Evolutionary conservation across 352 stramenopile species (phyloP), one percentile per base, ranked within the genome.

Genomic region (Globisporangium canariense): DNA sequence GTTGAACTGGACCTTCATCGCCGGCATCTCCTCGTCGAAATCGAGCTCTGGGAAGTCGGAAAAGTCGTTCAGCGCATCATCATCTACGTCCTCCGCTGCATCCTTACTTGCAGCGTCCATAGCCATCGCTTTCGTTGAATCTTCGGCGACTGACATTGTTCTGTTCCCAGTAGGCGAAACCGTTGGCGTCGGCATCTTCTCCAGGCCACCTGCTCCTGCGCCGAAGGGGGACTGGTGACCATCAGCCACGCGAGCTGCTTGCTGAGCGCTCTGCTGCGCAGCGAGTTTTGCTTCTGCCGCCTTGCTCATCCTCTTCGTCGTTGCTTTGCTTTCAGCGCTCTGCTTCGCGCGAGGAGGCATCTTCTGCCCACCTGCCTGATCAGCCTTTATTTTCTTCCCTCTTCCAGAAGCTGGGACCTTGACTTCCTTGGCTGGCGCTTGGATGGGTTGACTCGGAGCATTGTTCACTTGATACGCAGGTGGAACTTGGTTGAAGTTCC

Each of bases 1-100:
- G 71, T 80, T 83, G 64, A 74, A 78, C 63, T 76, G 76, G 50
- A 69, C 73, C 58, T 75, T 78, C 47, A 66, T 60, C 32, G 76
- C 61, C 9, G 78, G 69, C 53, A 89, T 66, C n/a, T 86, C 79
- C 28, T 90, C 81, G 30, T 80, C 76, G 60, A 94, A 89, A 64
- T 90, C 81, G 32, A 94, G 73, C 47, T 86, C 83, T 2, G 79
- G 74, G 43, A 94, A 91, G 61, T 93, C 83, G 4, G 71, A 69
- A 57, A 93, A 93, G 59, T 89, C 85, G 58, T 91, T 86, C 68
- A 93, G 64, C 22, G 72, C 69, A 62, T 89, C 81, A 34, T 89
- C 77, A 18, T 88, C 78, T 0, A 65, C 59, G 51, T 40, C 47
- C 30, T 57, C 59, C 25, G 18, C 13, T 28, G 20, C 41, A 13